Conservation (phyloP, 345 rosid genomes). For the Aethionema arabicum region DNA sequence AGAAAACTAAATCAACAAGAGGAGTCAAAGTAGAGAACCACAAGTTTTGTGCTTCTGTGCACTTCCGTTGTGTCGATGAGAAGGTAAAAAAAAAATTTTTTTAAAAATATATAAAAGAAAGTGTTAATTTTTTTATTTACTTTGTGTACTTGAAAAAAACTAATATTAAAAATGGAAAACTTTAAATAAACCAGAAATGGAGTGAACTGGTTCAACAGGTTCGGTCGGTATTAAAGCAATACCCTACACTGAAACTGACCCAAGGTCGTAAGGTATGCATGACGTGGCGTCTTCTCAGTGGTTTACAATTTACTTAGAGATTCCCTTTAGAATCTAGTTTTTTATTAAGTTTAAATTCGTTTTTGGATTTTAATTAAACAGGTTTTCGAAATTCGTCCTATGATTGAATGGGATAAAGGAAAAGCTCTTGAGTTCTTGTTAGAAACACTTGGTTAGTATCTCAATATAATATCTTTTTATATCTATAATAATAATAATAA, state of each 20-base stretch:
- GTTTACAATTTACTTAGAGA: slow-evolving; percentile 4
- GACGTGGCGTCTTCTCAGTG: slow-evolving; percentile 16
- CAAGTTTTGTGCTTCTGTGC: slow-evolving; percentile 86
- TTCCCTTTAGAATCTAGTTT: not conserved
- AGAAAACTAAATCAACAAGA: slow-evolving; percentile 67
- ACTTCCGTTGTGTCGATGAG: slow-evolving; percentile 84
- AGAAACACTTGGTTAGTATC: slow-evolving; percentile 77
- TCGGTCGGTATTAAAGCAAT: slow-evolving; percentile 56
- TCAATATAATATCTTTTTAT: too few relatives aligned
- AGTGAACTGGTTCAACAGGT: slow-evolving; percentile 63
- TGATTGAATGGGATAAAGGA: slow-evolving; percentile 93
- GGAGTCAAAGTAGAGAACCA: slow-evolving; percentile 88
- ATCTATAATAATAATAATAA: too few relatives aligned
- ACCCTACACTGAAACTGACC: slow-evolving; percentile 61
- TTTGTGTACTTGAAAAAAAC: not conserved
- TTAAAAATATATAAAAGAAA: not conserved
- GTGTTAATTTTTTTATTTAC: not conserved
- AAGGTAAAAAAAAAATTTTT: slow-evolving; percentile 43
- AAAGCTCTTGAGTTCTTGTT: slow-evolving; percentile 90
- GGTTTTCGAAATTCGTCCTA: slow-evolving; percentile 92
- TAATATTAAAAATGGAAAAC: not conserved
- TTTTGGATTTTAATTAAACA: slow-evolving; percentile 30
- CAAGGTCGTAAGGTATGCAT: slow-evolving; percentile 80
- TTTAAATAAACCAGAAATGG: slow-evolving; percentile 58
- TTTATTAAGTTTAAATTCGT: not conserved